Percentiles rank a stretch among this genome's conserved stretches.
Conservation (phyloP, 306 rosid species). For the Prunus campanulata region DNA sequence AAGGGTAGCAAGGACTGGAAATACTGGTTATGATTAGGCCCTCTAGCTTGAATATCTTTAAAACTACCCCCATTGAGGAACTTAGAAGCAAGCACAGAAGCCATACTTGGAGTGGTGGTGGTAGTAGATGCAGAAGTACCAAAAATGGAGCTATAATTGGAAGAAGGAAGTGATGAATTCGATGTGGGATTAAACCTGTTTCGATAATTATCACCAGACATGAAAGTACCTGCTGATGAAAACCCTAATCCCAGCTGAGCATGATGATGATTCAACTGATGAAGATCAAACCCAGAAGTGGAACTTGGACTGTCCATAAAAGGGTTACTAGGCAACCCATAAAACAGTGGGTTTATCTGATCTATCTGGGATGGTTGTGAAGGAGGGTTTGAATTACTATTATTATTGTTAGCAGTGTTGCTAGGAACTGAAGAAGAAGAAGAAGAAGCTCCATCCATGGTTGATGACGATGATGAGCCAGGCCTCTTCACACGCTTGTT, state of each 20-base stretch:
- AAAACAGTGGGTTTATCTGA: conserved; percentile 48
- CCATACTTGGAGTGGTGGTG: conserved; percentile 39
- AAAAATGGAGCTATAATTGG: conserved; percentile 52
- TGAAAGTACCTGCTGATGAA: conserved; percentile 15
- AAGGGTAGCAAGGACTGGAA: conserved; percentile 46
- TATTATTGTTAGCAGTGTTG: neutral
- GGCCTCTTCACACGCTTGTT: conserved; percentile 78
- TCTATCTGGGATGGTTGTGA: conserved; percentile 43
- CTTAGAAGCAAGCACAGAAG: conserved; percentile 62
- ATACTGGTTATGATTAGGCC: conserved; percentile 4
- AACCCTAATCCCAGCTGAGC: conserved; percentile 50
- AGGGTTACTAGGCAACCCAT: conserved; percentile 49
- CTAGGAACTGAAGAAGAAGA: conserved; percentile 35
- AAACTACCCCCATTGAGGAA: conserved; percentile 38
- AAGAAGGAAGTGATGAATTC: conserved; percentile 37
- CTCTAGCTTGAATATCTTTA: conserved; percentile 31
- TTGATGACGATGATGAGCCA: neutral
- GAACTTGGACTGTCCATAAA: conserved; percentile 16
- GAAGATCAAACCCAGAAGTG: conserved; percentile 49
- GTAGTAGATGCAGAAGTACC: conserved; percentile 26
- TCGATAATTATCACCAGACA: conserved; percentile 19
- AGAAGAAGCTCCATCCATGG: conserved; percentile 34
- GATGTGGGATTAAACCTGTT: conserved; percentile 36
- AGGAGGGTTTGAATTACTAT: conserved; percentile 34
- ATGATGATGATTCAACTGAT: conserved; percentile 29